phyloP scores from a whole-genome alignment of 2,329 filamentous ascomycete species.

The Neodidymelliopsis sp. region DNA sequence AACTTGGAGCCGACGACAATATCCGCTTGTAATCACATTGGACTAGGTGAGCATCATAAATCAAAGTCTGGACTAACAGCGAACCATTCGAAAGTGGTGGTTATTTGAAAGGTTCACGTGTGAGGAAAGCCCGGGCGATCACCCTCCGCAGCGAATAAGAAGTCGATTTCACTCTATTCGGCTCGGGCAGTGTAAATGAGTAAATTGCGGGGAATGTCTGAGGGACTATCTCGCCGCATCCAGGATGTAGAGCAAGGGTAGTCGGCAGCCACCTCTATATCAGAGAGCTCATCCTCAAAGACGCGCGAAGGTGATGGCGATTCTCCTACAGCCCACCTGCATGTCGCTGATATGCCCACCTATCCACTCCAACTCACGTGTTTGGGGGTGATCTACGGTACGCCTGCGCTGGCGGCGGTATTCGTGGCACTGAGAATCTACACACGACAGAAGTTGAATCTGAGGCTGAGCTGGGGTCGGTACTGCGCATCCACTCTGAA shows the following conservation, averaged over 20 bases:
- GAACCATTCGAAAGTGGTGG: slow-evolving; percentile 4
- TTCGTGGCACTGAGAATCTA: slow-evolving; percentile 49
- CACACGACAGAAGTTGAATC: slow-evolving; percentile 47
- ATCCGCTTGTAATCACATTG: slow-evolving; percentile 9
- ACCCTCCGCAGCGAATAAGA: slow-evolving; percentile 12
- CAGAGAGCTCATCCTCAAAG: slow-evolving; percentile 8
- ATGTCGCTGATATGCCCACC: slow-evolving; percentile 45
- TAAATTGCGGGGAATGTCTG: slow-evolving; percentile 15
- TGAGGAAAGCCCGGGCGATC: slow-evolving; percentile 3
- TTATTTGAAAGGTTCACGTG: slow-evolving; percentile 12
- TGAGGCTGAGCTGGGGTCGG: slow-evolving; percentile 48
- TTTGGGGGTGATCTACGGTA: slow-evolving; percentile 47
- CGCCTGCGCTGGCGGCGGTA: slow-evolving; percentile 41
- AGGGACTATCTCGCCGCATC: slow-evolving; percentile 7
- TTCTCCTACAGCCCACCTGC: slow-evolving; percentile 17
- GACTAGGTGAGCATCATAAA: too few relatives aligned
- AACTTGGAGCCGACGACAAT: slow-evolving; percentile 5
- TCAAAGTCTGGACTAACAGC: background rate
- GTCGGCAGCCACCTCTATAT: slow-evolving; percentile 16
- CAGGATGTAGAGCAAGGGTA: slow-evolving; percentile 7
- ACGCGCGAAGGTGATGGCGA: slow-evolving; percentile 17
- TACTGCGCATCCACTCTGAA: background rate
- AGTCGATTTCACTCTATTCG: slow-evolving; percentile 14
- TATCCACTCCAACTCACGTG: slow-evolving; percentile 50
- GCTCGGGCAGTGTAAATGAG: slow-evolving; percentile 14